Evolutionary conservation across 176 grass and related monocot species (phyloP).

Genomic region (Cocos nucifera): DNA sequence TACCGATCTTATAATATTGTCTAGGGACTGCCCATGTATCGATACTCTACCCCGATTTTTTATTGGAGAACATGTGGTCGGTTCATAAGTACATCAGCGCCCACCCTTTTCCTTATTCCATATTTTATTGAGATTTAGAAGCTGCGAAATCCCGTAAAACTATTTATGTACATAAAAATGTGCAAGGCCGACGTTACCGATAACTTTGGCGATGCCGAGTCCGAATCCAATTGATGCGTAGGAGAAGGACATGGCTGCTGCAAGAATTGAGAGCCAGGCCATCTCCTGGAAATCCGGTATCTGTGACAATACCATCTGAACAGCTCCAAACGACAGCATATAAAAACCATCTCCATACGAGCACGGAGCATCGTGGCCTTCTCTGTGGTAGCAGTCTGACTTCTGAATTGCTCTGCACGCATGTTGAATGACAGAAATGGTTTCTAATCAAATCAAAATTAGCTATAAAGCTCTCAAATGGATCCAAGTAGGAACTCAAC

Average conservation of each 20-base stretch:
- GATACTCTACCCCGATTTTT: too few relatives aligned
- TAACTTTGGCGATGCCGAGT: constrained; percentile 46
- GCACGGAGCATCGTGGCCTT: constrained; percentile 53
- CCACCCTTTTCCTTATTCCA: too few relatives aligned
- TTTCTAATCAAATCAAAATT: not conserved
- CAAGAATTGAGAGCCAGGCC: constrained; percentile 69
- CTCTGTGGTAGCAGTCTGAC: constrained; percentile 57
- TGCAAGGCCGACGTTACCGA: constrained; percentile 22
- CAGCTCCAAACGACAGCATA: constrained; percentile 51
- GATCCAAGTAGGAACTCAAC: not conserved
- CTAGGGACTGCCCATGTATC: too few relatives aligned
- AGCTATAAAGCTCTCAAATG: not conserved
- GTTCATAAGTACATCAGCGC: too few relatives aligned
- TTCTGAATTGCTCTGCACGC: constrained; percentile 48
- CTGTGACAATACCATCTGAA: constrained; percentile 55
- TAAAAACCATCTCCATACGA: constrained; percentile 37
- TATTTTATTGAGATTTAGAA: too few relatives aligned
- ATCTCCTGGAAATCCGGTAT: constrained; percentile 71
- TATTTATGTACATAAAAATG: too few relatives aligned
- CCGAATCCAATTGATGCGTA: constrained; percentile 58
- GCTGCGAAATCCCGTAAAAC: too few relatives aligned
- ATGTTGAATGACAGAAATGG: not conserved
- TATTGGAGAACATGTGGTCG: too few relatives aligned
- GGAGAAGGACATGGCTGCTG: constrained; percentile 70
- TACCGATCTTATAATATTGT: too few relatives aligned